Percentiles rank a stretch among this genome's conserved stretches.
phyloP scores from a whole-genome alignment of 352 stramenopile genomes.

The Globisporangium cystogenes region DNA sequence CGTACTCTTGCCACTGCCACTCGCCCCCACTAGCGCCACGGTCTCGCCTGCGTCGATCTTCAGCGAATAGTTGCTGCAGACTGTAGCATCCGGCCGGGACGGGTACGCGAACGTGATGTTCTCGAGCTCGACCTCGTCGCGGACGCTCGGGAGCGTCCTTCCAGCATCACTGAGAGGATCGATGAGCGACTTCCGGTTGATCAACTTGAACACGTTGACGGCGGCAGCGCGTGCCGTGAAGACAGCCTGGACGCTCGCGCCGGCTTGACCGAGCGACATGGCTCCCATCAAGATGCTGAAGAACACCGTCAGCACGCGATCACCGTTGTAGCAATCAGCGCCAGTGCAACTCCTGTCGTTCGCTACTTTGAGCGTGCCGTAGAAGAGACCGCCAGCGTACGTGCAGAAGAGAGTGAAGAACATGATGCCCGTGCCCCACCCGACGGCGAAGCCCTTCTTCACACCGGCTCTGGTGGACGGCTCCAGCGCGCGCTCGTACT shows the following conservation, averaged over 20 bases:
- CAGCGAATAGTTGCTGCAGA: constrained; percentile 49
- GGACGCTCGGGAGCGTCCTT: constrained; percentile 16
- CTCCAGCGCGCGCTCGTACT: constrained; percentile 47
- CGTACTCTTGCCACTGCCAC: background rate
- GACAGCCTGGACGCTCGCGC: constrained; percentile 46
- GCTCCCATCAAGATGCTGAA: constrained; percentile 63
- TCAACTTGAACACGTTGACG: constrained; percentile 55
- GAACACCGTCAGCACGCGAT: constrained; percentile 61
- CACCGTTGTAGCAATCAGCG: constrained; percentile 47
- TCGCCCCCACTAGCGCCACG: constrained; percentile 11
- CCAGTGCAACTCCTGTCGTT: constrained; percentile 34
- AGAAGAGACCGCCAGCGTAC: constrained; percentile 76
- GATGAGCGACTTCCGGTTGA: constrained; percentile 55
- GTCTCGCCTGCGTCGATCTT: constrained; percentile 61
- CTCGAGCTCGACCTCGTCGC: constrained; percentile 67
- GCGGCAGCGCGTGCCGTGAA: constrained; percentile 42
- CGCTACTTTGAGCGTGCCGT: constrained; percentile 55
- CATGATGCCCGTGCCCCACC: constrained; percentile 56
- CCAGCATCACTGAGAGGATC: constrained; percentile 30
- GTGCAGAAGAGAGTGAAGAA: constrained; percentile 59
- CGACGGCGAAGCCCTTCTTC: constrained; percentile 39
- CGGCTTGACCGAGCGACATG: constrained; percentile 63
- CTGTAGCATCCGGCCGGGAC: constrained; percentile 37
- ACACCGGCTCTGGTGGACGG: constrained; percentile 43
- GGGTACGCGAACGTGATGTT: constrained; percentile 77